phyloP scores from a whole-genome alignment of 768 basidiomycete species.

The Phanerodontia chrysosporium region DNA sequence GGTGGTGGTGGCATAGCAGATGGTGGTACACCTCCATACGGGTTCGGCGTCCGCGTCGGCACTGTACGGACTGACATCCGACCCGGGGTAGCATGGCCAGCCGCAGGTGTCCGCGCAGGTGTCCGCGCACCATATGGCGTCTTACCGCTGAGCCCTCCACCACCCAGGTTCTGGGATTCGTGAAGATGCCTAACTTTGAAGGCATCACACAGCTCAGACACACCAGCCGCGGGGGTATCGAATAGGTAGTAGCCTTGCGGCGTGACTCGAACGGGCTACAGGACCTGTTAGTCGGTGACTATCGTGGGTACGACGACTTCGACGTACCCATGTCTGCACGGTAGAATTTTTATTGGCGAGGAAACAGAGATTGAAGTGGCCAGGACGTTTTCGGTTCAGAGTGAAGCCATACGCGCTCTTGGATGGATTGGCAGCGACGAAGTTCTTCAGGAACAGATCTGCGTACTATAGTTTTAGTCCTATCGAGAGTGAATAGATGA shows the following conservation, averaged over 20 bases:
- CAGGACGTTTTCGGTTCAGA: constrained; percentile 82
- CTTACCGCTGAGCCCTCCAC: constrained; percentile 54
- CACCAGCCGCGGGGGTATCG: constrained; percentile 85
- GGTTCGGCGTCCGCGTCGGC: constrained; percentile 72
- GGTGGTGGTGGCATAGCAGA: neutral
- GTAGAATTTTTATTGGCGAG: constrained; percentile 85
- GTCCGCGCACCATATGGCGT: constrained; percentile 84
- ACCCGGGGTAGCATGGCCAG: constrained; percentile 61
- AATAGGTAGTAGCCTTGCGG: constrained; percentile 89
- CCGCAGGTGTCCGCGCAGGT: constrained; percentile 63
- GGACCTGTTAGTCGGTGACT: neutral
- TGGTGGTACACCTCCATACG: constrained; percentile 43
- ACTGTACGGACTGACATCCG: constrained; percentile 70
- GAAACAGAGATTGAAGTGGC: constrained; percentile 92
- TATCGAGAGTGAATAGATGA: neutral
- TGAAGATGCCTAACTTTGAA: constrained; percentile 92
- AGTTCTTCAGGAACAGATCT: constrained; percentile 89
- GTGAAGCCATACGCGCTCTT: constrained; percentile 96
- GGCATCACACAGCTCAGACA: constrained; percentile 92
- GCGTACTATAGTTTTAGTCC: neutral
- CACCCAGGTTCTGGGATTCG: constrained; percentile 65
- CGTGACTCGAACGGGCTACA: constrained; percentile 80
- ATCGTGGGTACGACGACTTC: neutral
- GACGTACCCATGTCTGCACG: constrained; percentile 87
- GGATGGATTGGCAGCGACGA: constrained; percentile 87